Evolutionary conservation across 352 stramenopile species (phyloP), one percentile per base, ranked within the genome.

Genomic region (Phytophthora melonis): DNA sequence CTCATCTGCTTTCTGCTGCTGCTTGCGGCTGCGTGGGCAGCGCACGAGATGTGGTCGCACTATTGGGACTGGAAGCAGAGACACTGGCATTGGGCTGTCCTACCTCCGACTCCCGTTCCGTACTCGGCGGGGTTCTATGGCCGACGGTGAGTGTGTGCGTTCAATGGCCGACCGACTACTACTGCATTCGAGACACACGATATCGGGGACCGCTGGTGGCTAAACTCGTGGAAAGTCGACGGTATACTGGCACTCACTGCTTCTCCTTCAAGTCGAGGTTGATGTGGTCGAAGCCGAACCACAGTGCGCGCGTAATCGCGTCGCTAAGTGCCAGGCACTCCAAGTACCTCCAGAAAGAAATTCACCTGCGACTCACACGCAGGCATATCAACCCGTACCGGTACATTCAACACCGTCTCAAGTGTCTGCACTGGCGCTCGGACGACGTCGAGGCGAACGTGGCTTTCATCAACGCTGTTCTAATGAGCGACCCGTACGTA

Each of bases 401-500:
- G n/a, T n/a, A n/a, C n/a, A n/a, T 77, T 18, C 63, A 77, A 27
- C 54, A 69, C 21, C n/a, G n/a, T n/a, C n/a, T n/a, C n/a, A n/a
- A n/a, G n/a, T n/a, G n/a, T n/a, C 34, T 52, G 9, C 58, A 77
- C 41, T n/a, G 58, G 14, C 70, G 70, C 3, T 32, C 30, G 5
- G 32, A 68, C 23, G 50, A 65, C 19, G 58, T 78, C 3, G 62
- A 74, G 39, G 61, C 57, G 1, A 74, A 74, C 41, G 56, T 77
- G n/a, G 63, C 72, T 0, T 75, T 80, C 34, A 79, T 83, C 50
- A 83, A 79, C 25, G n/a, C n/a, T n/a, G n/a, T 68, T 72, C 60
- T 72, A 9, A 75, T 81, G 66, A 83, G 72, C n/a, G 73, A 81
- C 34, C 77, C 69, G 30, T 9, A 81, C 5, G 72, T 79, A n/a